Base-by-base conservation (phyloP, 2,329 filamentous ascomycete species). In the Colletotrichum costaricense region DNA sequence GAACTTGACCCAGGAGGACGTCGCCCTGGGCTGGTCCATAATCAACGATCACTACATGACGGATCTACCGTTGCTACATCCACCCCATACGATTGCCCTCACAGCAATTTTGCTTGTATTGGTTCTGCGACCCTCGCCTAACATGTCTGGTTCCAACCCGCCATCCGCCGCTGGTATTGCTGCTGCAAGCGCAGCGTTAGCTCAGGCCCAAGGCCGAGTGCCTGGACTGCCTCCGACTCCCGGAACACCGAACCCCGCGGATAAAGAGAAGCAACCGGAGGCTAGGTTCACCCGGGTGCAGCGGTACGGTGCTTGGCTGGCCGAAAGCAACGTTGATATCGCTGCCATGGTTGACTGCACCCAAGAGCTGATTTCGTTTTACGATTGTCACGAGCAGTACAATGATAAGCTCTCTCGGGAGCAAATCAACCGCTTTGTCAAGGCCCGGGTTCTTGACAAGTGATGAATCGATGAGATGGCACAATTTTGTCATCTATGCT, bases 1-100 rank as follows among this genome's bases (percentile, higher is more conserved):
- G 72, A 86, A 87, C 59, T 86, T 98, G 56, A 90, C 90, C n/a
- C 89, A 91, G 70, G 95, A 98, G 75, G 95, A 98, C 79, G 87
- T 91, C 33, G 89, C 91, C 58, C 87, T 97, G 38, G 94, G 95
- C 35, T 93, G 93, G 86, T 93, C 91, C 2, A 91, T 98, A 74
- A 92, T 98, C 80, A 98, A 98, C 83, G 95, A 98, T 81, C 93
- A 94, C 81, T 98, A 94, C 84, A 92, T 97, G 83, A 98, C 95
- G 8, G 95, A 98, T 80, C 87, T 98, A n/a, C 94, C 94, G 2
- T 87, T 98, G 16, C 88, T 97, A 0, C 93, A 95, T 79, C 88
- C 95, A 14, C 95, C 95, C n/a, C 95, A 98, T 78, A 88, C 94
- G 62, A 92, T 97, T 69, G 95, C 95, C n/a, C 89, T 97, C 54